Conservation (phyloP, 768 basidiomycete species). For the Rhodotorula diobovata region DNA sequence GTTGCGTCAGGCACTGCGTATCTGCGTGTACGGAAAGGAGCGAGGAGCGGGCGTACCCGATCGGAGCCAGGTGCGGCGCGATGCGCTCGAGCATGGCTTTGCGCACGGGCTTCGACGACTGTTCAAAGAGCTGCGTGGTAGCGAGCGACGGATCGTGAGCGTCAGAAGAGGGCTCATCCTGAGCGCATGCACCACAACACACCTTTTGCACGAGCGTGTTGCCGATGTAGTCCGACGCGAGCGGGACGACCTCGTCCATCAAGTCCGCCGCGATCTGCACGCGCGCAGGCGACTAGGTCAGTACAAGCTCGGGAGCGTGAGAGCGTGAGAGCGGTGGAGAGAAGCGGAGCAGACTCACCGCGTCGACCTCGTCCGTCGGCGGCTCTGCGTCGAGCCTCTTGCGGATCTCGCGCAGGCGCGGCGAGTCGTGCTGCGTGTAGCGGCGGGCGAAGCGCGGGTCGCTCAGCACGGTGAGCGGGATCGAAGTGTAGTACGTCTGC, state of each 20-base stretch:
- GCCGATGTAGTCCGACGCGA: constrained; percentile 96
- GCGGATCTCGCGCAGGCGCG: constrained; percentile 85
- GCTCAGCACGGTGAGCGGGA: constrained; percentile 67
- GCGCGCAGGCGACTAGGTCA: background rate
- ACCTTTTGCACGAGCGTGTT: constrained; percentile 65
- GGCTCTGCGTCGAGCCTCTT: constrained; percentile 75
- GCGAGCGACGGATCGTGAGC: background rate
- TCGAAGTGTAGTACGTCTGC: constrained; percentile 92
- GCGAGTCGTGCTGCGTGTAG: constrained; percentile 65
- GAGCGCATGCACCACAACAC: no score
- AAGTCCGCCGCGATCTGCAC: constrained; percentile 72
- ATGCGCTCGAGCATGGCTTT: constrained; percentile 91
- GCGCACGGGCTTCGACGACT: constrained; percentile 68
- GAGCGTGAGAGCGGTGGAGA: no score
- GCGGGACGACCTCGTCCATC: constrained; percentile 89
- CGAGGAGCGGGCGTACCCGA: constrained; percentile 53
- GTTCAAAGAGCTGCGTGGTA: constrained; percentile 76
- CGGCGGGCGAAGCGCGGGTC: constrained; percentile 34
- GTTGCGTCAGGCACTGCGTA: background rate
- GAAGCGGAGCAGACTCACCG: background rate
- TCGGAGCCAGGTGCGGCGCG: constrained; percentile 87
- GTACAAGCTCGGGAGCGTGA: no score
- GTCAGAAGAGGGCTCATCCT: no score
- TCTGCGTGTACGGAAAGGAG: no score
- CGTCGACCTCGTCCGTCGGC: constrained; percentile 72